These are phyloP conservation scores for Aspergillus brasiliensis DNA, from an alignment of 2,329 filamentous ascomycete species.

Conservation along the genomic window DNA sequence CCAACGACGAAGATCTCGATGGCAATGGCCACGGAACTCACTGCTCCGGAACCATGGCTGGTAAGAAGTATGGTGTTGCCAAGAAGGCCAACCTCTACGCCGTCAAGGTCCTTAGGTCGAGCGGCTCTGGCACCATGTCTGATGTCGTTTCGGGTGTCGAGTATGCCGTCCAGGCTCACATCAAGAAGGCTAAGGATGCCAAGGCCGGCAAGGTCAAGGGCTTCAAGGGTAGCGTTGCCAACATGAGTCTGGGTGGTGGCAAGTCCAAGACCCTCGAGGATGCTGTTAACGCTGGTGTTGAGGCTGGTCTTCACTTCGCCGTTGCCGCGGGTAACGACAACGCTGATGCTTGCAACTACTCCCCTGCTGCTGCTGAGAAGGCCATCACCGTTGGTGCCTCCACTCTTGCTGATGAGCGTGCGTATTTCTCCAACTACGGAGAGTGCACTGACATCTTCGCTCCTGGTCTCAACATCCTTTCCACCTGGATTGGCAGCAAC, in stretches of 20 bases:
- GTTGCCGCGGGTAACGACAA: constrained; percentile 99
- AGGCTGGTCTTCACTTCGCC: constrained; percentile 92
- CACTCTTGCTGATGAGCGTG: constrained; percentile 89
- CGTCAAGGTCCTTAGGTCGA: constrained; percentile 97
- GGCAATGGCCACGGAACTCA: constrained; percentile 99
- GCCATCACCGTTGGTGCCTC: constrained; percentile 96
- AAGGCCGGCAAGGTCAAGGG: constrained; percentile 90
- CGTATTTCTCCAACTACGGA: constrained; percentile 99
- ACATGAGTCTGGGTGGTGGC: constrained; percentile 98
- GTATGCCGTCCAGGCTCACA: constrained; percentile 81
- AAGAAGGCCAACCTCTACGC: constrained; percentile 98
- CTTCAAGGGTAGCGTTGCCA: constrained; percentile 98
- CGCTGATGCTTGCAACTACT: constrained; percentile 98
- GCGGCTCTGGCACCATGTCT: constrained; percentile 97
- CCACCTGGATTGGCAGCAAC: constrained; percentile 97
- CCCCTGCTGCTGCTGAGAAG: constrained; percentile 85
- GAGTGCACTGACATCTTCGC: constrained; percentile 99
- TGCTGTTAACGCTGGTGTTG: constrained; percentile 90
- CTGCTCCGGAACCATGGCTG: constrained; percentile 96
- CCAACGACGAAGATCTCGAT: constrained; percentile 80
- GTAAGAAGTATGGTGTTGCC: constrained; percentile 98
- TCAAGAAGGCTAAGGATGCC: constrained; percentile 71
- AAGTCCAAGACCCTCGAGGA: constrained; percentile 90
- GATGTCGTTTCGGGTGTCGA: constrained; percentile 99
- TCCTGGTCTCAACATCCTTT: constrained; percentile 93